phyloP scores from a whole-genome alignment of 345 rosid species.

The Rhizophora apiculata region DNA sequence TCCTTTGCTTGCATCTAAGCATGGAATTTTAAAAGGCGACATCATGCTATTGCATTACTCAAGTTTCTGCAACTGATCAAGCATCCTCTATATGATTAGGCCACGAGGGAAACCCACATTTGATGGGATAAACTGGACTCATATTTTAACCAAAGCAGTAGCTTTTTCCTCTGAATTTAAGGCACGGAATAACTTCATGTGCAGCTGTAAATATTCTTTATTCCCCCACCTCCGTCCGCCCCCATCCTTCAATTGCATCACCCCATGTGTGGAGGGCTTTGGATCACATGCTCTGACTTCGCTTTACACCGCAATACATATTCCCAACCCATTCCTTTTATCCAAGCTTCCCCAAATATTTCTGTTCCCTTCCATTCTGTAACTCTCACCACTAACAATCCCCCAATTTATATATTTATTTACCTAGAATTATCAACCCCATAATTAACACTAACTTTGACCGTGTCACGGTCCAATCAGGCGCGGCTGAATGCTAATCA shows the following conservation, averaged over 20 bases:
- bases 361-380: constrained; percentile 25
- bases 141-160: not conserved
- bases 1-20: not conserved
- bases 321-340: constrained; percentile 15
- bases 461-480: constrained; percentile 6
- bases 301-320: constrained; percentile 16
- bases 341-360: constrained; percentile 15
- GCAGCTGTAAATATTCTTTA: constrained; percentile 9
- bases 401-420: constrained; percentile 6
- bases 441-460: constrained; percentile 14
- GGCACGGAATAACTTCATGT: not conserved
- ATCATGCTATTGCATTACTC: not conserved
- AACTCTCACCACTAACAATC: not conserved
- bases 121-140: constrained; percentile 3
- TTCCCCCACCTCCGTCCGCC: not conserved
- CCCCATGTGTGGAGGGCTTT: constrained; percentile 18
- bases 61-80: not conserved
- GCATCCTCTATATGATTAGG: not conserved
- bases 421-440: constrained; percentile 24
- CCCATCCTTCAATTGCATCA: not conserved
- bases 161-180: not conserved
- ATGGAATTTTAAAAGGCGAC: not conserved
- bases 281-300: constrained; percentile 22
- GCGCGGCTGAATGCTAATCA: constrained; percentile 6
- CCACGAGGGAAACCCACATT: constrained; percentile 10